Conservation (phyloP, 73 alveolate genomes). For the Tetrahymena elliotti region DNA sequence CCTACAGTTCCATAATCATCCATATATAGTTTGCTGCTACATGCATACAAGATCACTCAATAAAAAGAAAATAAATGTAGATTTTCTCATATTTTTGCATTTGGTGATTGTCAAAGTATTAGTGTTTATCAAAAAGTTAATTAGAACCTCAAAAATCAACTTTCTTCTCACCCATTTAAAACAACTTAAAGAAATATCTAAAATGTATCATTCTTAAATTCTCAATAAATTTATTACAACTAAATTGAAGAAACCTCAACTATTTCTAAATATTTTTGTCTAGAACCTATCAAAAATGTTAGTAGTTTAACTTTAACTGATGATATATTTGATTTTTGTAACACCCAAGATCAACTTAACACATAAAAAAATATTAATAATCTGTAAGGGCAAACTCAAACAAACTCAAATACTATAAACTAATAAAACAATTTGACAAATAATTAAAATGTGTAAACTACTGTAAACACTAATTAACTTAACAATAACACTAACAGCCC, state of each 20-base stretch:
- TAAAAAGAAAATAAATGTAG: background rate
- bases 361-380: too few relatives aligned
- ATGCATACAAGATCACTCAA: background rate
- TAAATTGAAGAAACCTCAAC: background rate
- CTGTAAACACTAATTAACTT: too few relatives aligned
- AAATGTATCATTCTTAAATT: background rate
- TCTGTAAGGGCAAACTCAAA: background rate
- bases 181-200: background rate
- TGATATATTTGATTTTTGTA: background rate
- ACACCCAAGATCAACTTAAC: background rate
- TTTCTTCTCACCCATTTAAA: background rate
- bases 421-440: background rate
- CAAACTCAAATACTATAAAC: background rate
- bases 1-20: background rate
- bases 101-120: background rate
- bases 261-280: background rate
- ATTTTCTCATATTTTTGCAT: background rate
- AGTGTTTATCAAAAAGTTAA: background rate
- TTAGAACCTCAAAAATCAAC: background rate
- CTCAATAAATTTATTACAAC: background rate
- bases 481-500: background rate
- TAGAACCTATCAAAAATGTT: background rate
- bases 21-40: background rate
- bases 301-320: background rate
- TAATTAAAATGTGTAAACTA: background rate